phyloP scores from a whole-genome alignment of 192 early-diverging fungal genomes.

The Backusella morwellensis region DNA sequence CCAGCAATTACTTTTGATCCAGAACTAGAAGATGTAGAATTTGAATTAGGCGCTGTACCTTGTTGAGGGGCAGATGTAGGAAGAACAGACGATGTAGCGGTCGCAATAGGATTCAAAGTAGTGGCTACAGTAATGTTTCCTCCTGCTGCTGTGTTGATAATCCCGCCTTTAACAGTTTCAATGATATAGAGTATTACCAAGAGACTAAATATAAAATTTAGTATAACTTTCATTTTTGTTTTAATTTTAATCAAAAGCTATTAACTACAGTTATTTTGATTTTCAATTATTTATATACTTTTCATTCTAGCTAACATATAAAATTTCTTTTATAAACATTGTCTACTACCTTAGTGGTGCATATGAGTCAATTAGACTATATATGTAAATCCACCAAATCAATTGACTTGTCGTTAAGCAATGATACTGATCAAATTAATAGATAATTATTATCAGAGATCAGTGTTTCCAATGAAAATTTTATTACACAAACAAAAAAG shows the following conservation, averaged over 20 bases:
- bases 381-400: background rate
- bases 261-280: background rate
- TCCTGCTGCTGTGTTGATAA: background rate
- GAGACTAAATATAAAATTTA: background rate
- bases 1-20: constrained; percentile 6
- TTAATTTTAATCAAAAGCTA: background rate
- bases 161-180: background rate
- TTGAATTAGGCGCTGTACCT: background rate
- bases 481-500: background rate
- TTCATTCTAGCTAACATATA: background rate
- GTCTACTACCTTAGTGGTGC: background rate
- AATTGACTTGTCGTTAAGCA: background rate
- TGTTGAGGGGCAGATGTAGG: background rate
- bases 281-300: background rate
- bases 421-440: background rate
- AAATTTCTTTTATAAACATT: background rate
- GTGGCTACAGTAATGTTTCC: background rate
- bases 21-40: background rate
- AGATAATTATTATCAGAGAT: background rate
- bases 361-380: background rate
- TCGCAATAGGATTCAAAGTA: background rate
- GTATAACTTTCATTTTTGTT: background rate
- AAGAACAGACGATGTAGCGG: background rate
- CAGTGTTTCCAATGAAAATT: background rate
- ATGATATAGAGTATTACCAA: background rate